phyloP scores from a whole-genome alignment of 768 basidiomycete species.

The Leccinum variicolor region DNA sequence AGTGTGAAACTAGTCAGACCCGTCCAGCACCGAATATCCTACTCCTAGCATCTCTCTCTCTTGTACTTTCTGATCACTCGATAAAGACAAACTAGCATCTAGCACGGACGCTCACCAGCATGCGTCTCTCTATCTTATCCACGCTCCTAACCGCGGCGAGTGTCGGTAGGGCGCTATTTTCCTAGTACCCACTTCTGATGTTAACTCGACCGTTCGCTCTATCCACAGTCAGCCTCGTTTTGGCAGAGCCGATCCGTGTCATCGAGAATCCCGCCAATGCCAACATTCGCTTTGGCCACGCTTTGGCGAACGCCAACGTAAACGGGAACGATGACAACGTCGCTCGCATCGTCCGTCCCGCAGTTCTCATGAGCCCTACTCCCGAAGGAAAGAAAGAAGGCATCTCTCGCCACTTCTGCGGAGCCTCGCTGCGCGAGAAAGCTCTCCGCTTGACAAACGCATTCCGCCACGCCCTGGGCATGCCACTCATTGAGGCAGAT shows the following conservation, averaged over 20 bases:
- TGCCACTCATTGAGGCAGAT: slow-evolving; percentile 42
- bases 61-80: not conserved
- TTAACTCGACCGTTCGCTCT: not conserved
- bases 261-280: slow-evolving; percentile 33
- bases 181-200: not conserved
- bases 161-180: slow-evolving; percentile 23
- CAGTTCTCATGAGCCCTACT: slow-evolving; percentile 5
- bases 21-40: slow-evolving; percentile 1
- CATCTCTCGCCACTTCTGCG: slow-evolving; percentile 28
- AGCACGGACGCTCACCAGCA: slow-evolving; percentile 9
- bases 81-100: not conserved
- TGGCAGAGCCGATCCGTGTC: slow-evolving; percentile 51
- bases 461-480: slow-evolving; percentile 54
- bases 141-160: slow-evolving; percentile 36
- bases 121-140: slow-evolving; percentile 39
- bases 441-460: slow-evolving; percentile 49
- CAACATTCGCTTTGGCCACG: slow-evolving; percentile 39
- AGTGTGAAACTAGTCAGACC: slow-evolving; percentile 15
- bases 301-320: slow-evolving; percentile 31
- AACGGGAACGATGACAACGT: slow-evolving; percentile 28
- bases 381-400: slow-evolving; percentile 10
- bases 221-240: slow-evolving; percentile 34
- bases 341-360: slow-evolving; percentile 17
- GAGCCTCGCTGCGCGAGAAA: slow-evolving; percentile 43
- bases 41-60: not conserved